Base-by-base conservation (phyloP, 1,284 basidiomycete species). In the Malassezia arunalokei region DNA sequence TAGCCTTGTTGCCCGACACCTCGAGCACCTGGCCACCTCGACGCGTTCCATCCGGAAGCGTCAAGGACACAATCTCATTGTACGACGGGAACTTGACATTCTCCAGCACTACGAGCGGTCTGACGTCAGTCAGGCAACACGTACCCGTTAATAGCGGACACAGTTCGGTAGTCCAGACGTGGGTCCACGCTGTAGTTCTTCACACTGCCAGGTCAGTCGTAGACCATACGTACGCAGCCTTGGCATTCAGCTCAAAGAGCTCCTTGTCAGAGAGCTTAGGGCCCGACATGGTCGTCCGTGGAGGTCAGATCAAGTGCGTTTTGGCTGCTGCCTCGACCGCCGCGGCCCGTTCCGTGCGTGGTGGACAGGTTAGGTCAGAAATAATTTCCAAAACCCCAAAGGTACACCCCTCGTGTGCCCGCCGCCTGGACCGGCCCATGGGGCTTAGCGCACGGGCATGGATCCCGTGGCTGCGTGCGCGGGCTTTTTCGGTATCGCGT, bases 11-110 rank as follows among this genome's bases (percentile, higher is more conserved):
- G 51, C 94, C 94, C 68, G 87, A 86, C 37, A 99, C 91, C 76
- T 99, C 94, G 49, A 99, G 83, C 8, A 98, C 92, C 77, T 98
- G 94, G 38, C 94, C 94, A 20, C 90, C 90, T 67, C 94, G 85
- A 69, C 85, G 85, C 30, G 88, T 81, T 33, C 94, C 94, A 75
- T 99, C 94, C 6, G 94, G 92, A 15, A 99, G 80, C 5, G 91
- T 96, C 60, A 98, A 79, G 68, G 87, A 84, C 31, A 98, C 94
- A 66, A 96, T 98, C 79, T 99, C 94, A 75, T 98, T 98, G 80
- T 95, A 99, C n/a, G 90, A 90, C 5, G 92, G 87, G 76, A 98
- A 98, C 63, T 96, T 96, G 80, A 98, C 94, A 75, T 98, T 95
- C 77, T 98, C 94, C 60, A 99, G 79, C 14, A 99, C 84, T 56